A percentile compares a stretch with the other conserved stretches of the same genome.
Conservation (phyloP, 192 early-diverging fungal genomes). For the Phycomyces nitens region DNA sequence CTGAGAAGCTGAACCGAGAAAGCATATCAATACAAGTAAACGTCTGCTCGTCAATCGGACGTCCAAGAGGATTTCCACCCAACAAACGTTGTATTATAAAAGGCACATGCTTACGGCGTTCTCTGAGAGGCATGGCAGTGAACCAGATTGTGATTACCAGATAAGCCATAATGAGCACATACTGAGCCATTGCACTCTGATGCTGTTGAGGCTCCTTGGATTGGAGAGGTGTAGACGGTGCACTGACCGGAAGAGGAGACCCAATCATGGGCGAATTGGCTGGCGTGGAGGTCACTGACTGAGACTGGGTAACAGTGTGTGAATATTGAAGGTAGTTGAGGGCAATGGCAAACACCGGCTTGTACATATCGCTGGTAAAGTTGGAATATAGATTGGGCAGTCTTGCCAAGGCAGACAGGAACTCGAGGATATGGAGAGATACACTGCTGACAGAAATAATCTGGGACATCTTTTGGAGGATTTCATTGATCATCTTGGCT, state of each 20-base stretch:
- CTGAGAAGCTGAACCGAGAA: constrained; percentile 76
- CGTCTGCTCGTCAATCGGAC: constrained; percentile 77
- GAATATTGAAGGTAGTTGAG: constrained; percentile 79
- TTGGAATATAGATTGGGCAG: constrained; percentile 75
- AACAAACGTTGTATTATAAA: constrained; percentile 76
- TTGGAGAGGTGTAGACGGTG: constrained; percentile 6
- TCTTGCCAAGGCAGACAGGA: constrained; percentile 83
- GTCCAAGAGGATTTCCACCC: constrained; percentile 52
- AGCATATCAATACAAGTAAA: constrained; percentile 95
- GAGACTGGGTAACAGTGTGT: constrained; percentile 29
- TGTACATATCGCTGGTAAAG: constrained; percentile 76
- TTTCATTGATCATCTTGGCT: constrained; percentile 66
- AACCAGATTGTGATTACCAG: constrained; percentile 91
- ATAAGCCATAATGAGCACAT: constrained; percentile 89
- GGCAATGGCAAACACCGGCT: constrained; percentile 87
- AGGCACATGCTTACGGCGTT: constrained; percentile 77
- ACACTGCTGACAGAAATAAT: constrained; percentile 75
- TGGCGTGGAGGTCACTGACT: constrained; percentile 22
- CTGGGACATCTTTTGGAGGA: constrained; percentile 73
- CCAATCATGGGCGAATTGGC: constrained; percentile 6
- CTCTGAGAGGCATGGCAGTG: constrained; percentile 66
- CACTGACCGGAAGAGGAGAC: constrained; percentile 16
- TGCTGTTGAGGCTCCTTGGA: constrained; percentile 17
- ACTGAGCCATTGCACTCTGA: constrained; percentile 63
- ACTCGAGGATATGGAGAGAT: constrained; percentile 86